phyloP scores from a whole-genome alignment of 2,329 filamentous ascomycete species.

The Aspergillus sclerotialis region DNA sequence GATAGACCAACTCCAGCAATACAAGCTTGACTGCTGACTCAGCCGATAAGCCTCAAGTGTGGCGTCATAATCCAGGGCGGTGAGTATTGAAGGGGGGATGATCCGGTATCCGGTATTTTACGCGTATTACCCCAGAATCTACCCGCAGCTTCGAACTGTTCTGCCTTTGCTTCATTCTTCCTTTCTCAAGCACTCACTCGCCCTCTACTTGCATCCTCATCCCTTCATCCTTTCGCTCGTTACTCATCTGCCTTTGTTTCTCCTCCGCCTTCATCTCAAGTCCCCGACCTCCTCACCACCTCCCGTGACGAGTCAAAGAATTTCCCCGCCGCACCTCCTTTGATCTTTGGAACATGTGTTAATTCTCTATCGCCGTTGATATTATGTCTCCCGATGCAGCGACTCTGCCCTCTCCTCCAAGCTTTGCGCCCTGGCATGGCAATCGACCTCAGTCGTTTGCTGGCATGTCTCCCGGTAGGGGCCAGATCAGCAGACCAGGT shows the following conservation, averaged over 20 bases:
- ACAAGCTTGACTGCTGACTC: conserved; percentile 6
- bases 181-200: no score
- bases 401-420: conserved; percentile 28
- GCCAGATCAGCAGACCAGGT: conserved; percentile 16
- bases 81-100: conserved; percentile 23
- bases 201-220: not conserved
- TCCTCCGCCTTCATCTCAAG: not conserved
- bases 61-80: conserved; percentile 32
- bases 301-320: no score
- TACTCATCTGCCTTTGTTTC: not conserved
- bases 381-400: conserved; percentile 34
- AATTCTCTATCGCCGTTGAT: conserved; percentile 12
- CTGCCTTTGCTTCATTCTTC: no score
- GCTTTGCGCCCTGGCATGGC: conserved; percentile 24
- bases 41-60: conserved; percentile 8
- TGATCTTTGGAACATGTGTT: conserved; percentile 19
- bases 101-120: conserved; percentile 2
- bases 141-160: no score
- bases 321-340: not conserved
- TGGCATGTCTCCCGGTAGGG: conserved; percentile 21
- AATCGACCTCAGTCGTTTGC: conserved; percentile 19
- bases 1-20: conserved; percentile 1
- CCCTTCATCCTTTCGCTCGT: not conserved
- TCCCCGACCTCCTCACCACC: not conserved
- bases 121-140: conserved; percentile 8